Base-by-base conservation (phyloP, 2,329 filamentous ascomycete genomes). In the Aureobasidium uvarum region DNA sequence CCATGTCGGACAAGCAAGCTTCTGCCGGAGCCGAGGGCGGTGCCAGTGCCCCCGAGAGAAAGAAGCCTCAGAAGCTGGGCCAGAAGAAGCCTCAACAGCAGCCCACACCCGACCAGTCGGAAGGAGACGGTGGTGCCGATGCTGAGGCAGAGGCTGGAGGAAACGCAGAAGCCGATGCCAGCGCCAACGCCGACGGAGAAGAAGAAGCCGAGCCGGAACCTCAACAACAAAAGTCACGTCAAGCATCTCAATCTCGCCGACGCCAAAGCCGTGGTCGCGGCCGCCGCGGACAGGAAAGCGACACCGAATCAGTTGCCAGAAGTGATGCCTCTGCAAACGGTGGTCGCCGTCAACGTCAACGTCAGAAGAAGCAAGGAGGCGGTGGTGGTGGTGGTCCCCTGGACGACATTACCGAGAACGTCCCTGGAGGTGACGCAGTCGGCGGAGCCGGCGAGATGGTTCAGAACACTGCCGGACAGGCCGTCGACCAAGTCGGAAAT, bases 291-390 rank as follows among this genome's bases (percentile, higher is more conserved):
- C 71, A 73, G 62, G 80, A 82, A 10, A 81, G 77, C 68, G 84
- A 85, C 70, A 79, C 79, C 36, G 85, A 86, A 71, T 83, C 81
- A 54, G 77, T 84, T 68, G 76, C 81, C 6, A 81, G 83, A 70
- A 82, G 80, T 71, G 82, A 85, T 68, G 80, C 83, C 65, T 84
- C 82, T 66, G 76, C 78, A 36, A 73, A 78, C 46, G 82, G 82
- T 67, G 84, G 84, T 65, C 83, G 84, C 67, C 82, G 83, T 69
- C 84, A 85, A 71, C 78, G 83, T 69, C 83, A 85, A 70, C 78
- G 80, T 64, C 72, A 78, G 71, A 79, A 82, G 75, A 81, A 83
- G 74, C 78, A 81, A 68, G 74, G 77, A 63, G 77, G 77, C 38
- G 76, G 71, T n/a, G 73, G 78, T 55, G 75, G 75, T 5, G 77